Evolutionary conservation across 2,329 filamentous ascomycete species (phyloP).

Genomic region (Fusarium sp.): DNA sequence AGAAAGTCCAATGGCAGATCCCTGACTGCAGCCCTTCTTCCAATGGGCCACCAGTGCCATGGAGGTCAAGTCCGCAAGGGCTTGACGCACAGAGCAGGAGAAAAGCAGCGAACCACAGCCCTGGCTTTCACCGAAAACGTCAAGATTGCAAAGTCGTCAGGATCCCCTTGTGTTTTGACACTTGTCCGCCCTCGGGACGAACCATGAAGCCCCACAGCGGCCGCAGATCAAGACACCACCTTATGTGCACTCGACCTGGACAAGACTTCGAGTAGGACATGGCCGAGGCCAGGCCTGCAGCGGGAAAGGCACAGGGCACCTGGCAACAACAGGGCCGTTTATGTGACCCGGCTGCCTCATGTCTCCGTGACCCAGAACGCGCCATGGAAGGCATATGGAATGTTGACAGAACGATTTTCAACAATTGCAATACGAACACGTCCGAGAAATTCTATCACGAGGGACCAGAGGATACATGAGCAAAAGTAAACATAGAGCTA

Average conservation of each 20-base stretch:
- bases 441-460: not conserved
- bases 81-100: conserved; percentile 39
- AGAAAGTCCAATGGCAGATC: conserved; percentile 27
- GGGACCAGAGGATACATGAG: not conserved
- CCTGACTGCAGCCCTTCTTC: conserved; percentile 30
- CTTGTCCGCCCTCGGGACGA: conserved; percentile 56
- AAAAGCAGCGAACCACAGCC: conserved; percentile 52
- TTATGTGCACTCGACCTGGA: conserved; percentile 45
- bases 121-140: conserved; percentile 55
- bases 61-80: conserved; percentile 33
- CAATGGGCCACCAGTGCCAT: conserved; percentile 28
- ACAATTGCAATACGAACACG: conserved; percentile 2
- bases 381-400: conserved; percentile 39
- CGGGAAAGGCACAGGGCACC: conserved; percentile 48
- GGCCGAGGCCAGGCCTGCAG: conserved; percentile 50
- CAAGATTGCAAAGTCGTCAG: conserved; percentile 49
- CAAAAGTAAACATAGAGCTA: not conserved
- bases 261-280: conserved; percentile 36
- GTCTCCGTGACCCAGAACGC: conserved; percentile 20
- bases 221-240: conserved; percentile 57
- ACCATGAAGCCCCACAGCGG: conserved; percentile 57
- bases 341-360: conserved; percentile 41
- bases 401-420: conserved; percentile 25
- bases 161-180: conserved; percentile 54
- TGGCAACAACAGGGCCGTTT: conserved; percentile 48